Evolutionary conservation across 2,329 filamentous ascomycete genomes (phyloP).

Genomic region (Epichloe elymi): DNA sequence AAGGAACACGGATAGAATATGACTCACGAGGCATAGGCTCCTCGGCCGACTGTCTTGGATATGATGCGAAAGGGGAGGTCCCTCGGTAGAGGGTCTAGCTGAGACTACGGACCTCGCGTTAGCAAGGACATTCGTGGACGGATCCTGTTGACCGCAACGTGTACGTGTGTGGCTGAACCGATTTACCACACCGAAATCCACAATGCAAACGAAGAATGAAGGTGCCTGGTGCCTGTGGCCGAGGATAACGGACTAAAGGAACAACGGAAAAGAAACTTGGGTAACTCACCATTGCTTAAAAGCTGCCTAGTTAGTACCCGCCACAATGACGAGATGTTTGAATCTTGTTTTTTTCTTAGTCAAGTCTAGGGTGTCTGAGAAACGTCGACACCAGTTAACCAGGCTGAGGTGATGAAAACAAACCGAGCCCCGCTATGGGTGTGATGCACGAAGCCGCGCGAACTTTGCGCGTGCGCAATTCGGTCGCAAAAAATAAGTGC

Average conservation of each 20-base stretch:
- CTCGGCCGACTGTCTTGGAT: constrained; percentile 91
- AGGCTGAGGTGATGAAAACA: not conserved
- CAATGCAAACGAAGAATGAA: not conserved
- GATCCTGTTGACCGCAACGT: not conserved
- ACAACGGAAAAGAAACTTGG: not conserved
- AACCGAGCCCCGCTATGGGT: not conserved
- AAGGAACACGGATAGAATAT: not conserved
- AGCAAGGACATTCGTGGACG: constrained; percentile 31
- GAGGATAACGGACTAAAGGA: not conserved
- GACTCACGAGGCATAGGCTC: constrained; percentile 87
- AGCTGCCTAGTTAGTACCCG: not conserved
- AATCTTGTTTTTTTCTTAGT: not conserved
- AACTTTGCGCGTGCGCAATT: too few relatives aligned
- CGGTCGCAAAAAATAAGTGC: too few relatives aligned
- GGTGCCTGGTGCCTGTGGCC: not conserved
- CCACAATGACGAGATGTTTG: not conserved
- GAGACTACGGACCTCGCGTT: constrained; percentile 43
- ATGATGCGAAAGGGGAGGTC: constrained; percentile 88
- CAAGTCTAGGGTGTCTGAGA: not conserved
- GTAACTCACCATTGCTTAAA: not conserved
- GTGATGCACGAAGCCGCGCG: too few relatives aligned
- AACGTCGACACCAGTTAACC: not conserved
- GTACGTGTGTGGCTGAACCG: not conserved
- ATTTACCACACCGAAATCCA: not conserved
- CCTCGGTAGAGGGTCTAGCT: constrained; percentile 71